phyloP scores from a whole-genome alignment of 2,329 filamentous ascomycete species.

The Gaeumannomyces tritici region DNA sequence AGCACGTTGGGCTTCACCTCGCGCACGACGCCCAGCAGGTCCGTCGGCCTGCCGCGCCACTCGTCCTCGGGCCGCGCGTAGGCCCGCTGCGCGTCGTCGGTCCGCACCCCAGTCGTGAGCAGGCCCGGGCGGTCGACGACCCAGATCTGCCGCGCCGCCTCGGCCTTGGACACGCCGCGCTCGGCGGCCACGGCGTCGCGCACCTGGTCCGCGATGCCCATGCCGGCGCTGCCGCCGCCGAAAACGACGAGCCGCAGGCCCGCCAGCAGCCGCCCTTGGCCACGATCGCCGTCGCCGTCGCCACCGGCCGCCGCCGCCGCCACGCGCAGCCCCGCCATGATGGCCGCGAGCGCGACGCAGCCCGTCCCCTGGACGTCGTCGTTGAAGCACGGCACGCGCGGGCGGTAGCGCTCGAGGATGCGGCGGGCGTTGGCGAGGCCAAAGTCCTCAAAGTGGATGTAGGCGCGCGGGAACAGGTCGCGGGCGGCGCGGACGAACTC shows the following conservation, averaged over 20 bases:
- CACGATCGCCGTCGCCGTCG: no score
- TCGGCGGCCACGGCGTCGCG: conserved; percentile 68
- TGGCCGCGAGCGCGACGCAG: conserved; percentile 74
- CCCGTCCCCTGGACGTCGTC: conserved; percentile 87
- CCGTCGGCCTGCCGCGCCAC: conserved; percentile 49
- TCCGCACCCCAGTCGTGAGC: conserved; percentile 46
- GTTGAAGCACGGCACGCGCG: conserved; percentile 75
- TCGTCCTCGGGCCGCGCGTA: conserved; percentile 58
- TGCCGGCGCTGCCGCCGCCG: conserved; percentile 72
- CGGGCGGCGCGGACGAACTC: conserved; percentile 60
- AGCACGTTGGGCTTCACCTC: conserved; percentile 70
- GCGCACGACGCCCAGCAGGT: conserved; percentile 58
- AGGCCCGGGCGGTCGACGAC: conserved; percentile 76
- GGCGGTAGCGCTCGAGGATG: conserved; percentile 66
- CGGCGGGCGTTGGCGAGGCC: conserved; percentile 65
- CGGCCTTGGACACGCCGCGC: conserved; percentile 55
- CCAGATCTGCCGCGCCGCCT: conserved; percentile 75
- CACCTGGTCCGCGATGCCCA: conserved; percentile 79
- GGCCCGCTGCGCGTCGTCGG: conserved; percentile 46
- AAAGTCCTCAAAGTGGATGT: conserved; percentile 88
- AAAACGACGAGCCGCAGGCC: conserved; percentile 69
- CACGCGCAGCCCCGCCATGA: conserved; percentile 68
- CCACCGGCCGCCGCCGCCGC: conserved; percentile 16
- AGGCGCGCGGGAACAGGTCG: conserved; percentile 66
- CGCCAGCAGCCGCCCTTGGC: conserved; percentile 32